These are phyloP conservation scores for Fabrea salina DNA, from an alignment of 169 alveolate genomes.

Conservation along the genomic window DNA sequence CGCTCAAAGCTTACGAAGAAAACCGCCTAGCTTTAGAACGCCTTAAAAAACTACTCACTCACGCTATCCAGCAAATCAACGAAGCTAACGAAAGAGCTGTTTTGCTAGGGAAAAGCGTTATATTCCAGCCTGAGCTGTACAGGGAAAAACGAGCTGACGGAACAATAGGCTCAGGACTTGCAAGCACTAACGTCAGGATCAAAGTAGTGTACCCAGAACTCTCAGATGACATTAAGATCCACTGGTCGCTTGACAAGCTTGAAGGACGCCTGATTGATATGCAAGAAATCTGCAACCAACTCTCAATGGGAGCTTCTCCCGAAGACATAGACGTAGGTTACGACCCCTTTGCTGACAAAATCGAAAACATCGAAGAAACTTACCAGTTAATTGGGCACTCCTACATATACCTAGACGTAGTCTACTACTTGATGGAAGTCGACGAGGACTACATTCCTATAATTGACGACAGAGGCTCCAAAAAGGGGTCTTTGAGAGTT, in stretches of 20 bases:
- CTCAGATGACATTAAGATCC: constrained; percentile 29
- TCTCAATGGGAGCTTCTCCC: neutral
- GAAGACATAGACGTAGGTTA: constrained; percentile 12
- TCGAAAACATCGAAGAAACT: constrained; percentile 8
- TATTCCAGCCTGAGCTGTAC: constrained; percentile 23
- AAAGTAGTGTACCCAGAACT: constrained; percentile 20
- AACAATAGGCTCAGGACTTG: neutral
- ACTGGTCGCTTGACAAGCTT: constrained; percentile 27
- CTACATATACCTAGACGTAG: neutral
- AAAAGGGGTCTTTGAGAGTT: neutral
- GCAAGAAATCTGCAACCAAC: constrained; percentile 22
- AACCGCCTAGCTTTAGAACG: constrained; percentile 14
- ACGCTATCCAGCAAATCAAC: constrained; percentile 24
- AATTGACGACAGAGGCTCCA: constrained; percentile 24
- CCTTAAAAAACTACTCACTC: constrained; percentile 5
- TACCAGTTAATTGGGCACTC: constrained; percentile 1
- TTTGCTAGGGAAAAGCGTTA: constrained; percentile 9
- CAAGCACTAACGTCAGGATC: constrained; percentile 1
- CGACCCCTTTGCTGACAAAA: constrained; percentile 28
- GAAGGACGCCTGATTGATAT: constrained; percentile 24
- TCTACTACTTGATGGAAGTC: neutral
- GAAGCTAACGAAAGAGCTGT: constrained; percentile 36
- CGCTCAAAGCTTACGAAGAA: constrained; percentile 16
- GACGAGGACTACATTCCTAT: constrained; percentile 14
- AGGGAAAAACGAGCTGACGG: neutral